Evolutionary conservation across 441 rosid species (phyloP).

Genomic region (Manihot esculenta): DNA sequence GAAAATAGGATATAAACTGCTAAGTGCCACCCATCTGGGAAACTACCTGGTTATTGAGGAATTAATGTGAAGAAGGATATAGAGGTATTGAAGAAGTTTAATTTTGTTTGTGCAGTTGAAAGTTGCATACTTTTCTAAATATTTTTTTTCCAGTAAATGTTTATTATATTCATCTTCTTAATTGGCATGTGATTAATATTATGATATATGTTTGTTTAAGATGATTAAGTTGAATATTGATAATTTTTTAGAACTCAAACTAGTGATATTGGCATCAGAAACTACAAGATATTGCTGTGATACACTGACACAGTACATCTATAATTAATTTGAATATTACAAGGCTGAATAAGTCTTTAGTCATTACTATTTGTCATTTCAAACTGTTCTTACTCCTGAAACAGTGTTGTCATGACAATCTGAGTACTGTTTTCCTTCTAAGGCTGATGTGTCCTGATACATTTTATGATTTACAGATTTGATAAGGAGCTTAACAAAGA

Average conservation of each 20-base stretch:
- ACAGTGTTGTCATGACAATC: constrained; percentile 4
- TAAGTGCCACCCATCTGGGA: neutral
- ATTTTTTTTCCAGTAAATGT: neutral
- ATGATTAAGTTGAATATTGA: neutral
- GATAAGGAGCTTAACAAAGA: constrained; percentile 93
- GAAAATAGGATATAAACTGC: no score
- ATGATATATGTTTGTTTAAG: neutral
- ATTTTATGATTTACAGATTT: constrained; percentile 60
- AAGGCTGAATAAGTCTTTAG: neutral
- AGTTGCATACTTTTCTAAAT: neutral
- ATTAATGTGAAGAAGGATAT: neutral
- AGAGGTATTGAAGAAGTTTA: constrained; percentile 4
- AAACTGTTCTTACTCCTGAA: neutral
- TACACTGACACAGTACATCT: neutral
- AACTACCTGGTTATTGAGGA: neutral
- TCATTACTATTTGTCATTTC: neutral
- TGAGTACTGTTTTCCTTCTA: neutral
- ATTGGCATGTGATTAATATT: neutral
- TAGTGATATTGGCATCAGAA: constrained; percentile 1
- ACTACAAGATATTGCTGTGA: constrained; percentile 3
- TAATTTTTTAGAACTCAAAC: neutral
- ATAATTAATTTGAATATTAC: neutral
- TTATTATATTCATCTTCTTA: neutral
- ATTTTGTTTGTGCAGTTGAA: neutral
- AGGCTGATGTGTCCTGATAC: constrained; percentile 10